Percentiles rank a stretch among this genome's conserved stretches.
phyloP scores from a whole-genome alignment of 306 rosid species.

The barrel medic (Medicago truncatula) region MtrunA17r5.0-ANR NC_053045.1:24620001-24620500 shows the following conservation, averaged over 20 bases:
- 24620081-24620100: too few species aligned
- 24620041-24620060: too few species aligned
- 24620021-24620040: too few species aligned
- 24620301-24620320: background rate
- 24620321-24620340: background rate
- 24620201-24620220: background rate
- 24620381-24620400: background rate
- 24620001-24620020: too few species aligned
- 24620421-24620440: background rate
- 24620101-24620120: too few species aligned
- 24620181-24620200: background rate
- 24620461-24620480: background rate
- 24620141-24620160: background rate
- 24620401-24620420: too few species aligned
- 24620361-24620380: background rate
- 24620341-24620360: background rate
- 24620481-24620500: background rate
- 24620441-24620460: background rate
- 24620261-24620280: background rate
- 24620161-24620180: background rate
- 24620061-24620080: too few species aligned
- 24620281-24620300: background rate
- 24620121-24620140: too few species aligned
- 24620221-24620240: background rate
- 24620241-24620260: background rate